phyloP scores from a whole-genome alignment of 129 eudicot species.

The Gnaphalium uliginosum region DNA sequence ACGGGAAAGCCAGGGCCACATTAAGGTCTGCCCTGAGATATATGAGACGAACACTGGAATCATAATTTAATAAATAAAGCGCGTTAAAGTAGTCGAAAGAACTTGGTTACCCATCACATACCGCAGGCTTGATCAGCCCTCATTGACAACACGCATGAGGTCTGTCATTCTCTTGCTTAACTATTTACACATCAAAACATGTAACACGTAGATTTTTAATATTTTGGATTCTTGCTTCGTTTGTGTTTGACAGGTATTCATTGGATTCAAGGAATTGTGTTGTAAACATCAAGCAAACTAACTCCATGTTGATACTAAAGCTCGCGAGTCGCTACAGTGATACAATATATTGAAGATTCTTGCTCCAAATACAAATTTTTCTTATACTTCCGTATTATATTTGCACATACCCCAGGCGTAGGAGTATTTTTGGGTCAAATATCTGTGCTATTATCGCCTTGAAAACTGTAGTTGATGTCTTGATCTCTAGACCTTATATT shows the following conservation, averaged over 20 bases:
- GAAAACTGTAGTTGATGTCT: neutral
- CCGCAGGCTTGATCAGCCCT: conserved; percentile 3
- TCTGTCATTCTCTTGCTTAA: conserved; percentile 17
- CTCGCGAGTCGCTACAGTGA: neutral
- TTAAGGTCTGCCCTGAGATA: conserved; percentile 86
- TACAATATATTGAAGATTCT: neutral
- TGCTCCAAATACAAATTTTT: neutral
- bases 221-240: neutral
- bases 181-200: neutral
- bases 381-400: conserved; percentile 18
- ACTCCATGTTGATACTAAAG: conserved; percentile 28
- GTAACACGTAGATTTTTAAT: neutral
- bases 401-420: conserved; percentile 25
- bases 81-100: neutral
- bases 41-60: conserved; percentile 64
- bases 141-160: conserved; percentile 19
- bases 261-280: conserved; percentile 11
- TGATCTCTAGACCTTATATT: neutral
- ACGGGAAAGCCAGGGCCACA: conserved; percentile 89
- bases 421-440: conserved; percentile 2
- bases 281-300: neutral
- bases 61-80: conserved; percentile 19
- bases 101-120: conserved; percentile 17
- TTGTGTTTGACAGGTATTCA: conserved; percentile 7
- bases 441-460: neutral